Base-by-base conservation (phyloP, 768 basidiomycete species). In the Kwoniella mangroviensis region DNA sequence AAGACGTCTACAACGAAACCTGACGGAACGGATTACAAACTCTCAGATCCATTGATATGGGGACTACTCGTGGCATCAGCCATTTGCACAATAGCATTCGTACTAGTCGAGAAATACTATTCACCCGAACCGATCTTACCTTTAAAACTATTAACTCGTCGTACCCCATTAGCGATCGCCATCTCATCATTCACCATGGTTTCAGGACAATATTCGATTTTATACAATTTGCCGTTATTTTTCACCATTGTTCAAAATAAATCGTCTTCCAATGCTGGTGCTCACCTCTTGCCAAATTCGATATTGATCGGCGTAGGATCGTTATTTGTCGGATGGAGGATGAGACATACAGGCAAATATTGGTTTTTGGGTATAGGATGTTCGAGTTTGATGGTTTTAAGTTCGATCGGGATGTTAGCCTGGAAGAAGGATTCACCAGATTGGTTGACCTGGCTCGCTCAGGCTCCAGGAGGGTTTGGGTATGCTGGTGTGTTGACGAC, bases 91-190 rank as follows among this genome's bases (percentile, higher is more conserved):
- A 73, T 85, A 6, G 75, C 85, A 2, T 98, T 99, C 82, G 79
- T 95, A 40, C 79, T 88, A 56, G 92, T 92, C 26, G 96, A 99
- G 84, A 89, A 89, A 67, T 86, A 87, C 73, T 89, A 88, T 85
- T 89, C 92, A 3, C 86, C 88, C 3, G 92, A 91, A 81, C 97
- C 97, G 17, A 91, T 98, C 62, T 91, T 99, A 89, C 96, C 96
- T 58, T 84, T 97, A 72, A 88, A 88, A 63, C 84, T 95, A 66
- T 87, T 95, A 42, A 88, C 86, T 41, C 88, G 89, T 78, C 86
- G 94, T 65, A 94, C 92, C 24, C 92, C 93, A 4, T 83, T 94
- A 21, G 90, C 91, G 12, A 89, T 94, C 34, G 91, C 92, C 4
- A 68, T 95, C 60, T 88, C 88, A 56, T 95, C 94, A 83, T 87